Base-by-base conservation (phyloP, 768 basidiomycete genomes). In the Daedalea quercina region DNA sequence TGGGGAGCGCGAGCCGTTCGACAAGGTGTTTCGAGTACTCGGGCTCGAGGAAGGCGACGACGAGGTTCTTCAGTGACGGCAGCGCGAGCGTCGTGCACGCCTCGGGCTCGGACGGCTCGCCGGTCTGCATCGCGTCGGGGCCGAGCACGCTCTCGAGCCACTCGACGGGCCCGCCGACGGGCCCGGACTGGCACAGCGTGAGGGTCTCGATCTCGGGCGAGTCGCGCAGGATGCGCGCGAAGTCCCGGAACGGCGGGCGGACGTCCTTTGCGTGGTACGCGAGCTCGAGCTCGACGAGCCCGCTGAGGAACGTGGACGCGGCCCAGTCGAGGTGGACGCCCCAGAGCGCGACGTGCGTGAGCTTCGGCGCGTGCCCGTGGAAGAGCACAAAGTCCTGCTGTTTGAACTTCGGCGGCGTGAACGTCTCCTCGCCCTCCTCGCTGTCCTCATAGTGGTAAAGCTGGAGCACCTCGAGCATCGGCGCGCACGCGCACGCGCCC, bases 271-370 rank as follows among this genome's bases (percentile, higher is more conserved):
- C 65, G 58, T 86, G 85, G 67, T 77, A 87, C 0, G 80, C 77
- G 40, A 89, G 69, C 58, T 84, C 78, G 20, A 89, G 63, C 15
- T 78, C 73, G 22, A 58, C 61, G 25, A 89, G 67, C 13, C 70
- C 73, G 17, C 60, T 56, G 23, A 85, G 70, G 57, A 79, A 72
- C 25, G 0, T 57, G 9, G 74, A 69, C 31, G 71, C 68, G 26
- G 74, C 70, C 87, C 87, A 90, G 52, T 82, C 75, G 31, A 89
- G 65, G 55, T 86, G 86, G 3, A 87, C 81, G 35, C 85, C 86
- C 81, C 82, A 86, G 24, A 90, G 70, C 9, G 70, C 69, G 31
- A 80, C 65, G 3, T 67, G 60, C 19, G 63, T 67, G 13, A 90
- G 69, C 8, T 69, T 73, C 1, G 87, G 87, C 8, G 69, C 66